A percentile compares a stretch with the other conserved stretches of the same genome.
These are phyloP conservation scores for Lentinula guzmanii DNA, from an alignment of 768 basidiomycete genomes.

Conservation along the genomic window DNA sequence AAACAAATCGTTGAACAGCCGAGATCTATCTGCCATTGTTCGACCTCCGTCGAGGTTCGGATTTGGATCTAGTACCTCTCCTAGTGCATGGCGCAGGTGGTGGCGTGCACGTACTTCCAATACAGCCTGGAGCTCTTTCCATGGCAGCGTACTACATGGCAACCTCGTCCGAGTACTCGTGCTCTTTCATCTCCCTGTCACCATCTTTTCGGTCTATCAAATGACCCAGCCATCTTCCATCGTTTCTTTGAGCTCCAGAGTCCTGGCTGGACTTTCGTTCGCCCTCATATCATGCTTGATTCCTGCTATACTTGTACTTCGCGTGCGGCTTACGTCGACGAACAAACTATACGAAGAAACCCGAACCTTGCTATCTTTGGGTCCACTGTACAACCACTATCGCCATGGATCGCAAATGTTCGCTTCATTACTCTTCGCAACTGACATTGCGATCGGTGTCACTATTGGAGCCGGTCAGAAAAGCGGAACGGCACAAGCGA, in stretches of 20 bases:
- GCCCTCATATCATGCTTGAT: conserved; percentile 71
- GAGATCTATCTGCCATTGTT: conserved; percentile 8
- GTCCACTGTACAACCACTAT: conserved; percentile 94
- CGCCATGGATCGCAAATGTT: conserved; percentile 89
- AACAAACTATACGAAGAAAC: conserved; percentile 95
- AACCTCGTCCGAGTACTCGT: conserved; percentile 89
- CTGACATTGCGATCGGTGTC: conserved; percentile 77
- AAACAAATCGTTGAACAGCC: conserved; percentile 39
- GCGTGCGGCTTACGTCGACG: conserved; percentile 75
- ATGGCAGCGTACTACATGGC: conserved; percentile 76
- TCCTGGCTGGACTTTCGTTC: conserved; percentile 80
- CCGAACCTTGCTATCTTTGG: conserved; percentile 81
- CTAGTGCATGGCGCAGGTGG: conserved; percentile 35
- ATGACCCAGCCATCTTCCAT: conserved; percentile 54
- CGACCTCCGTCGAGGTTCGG: conserved; percentile 21
- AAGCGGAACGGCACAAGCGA: conserved; percentile 87
- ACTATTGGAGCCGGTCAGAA: conserved; percentile 87
- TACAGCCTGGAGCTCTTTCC: conserved; percentile 64
- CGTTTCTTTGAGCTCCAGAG: conserved; percentile 55
- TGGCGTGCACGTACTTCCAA: conserved; percentile 40
- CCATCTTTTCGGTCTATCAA: conserved; percentile 86
- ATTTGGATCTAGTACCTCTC: conserved; percentile 10
- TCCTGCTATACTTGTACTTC: conserved; percentile 68
- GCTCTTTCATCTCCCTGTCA: conserved; percentile 92
- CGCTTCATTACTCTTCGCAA: conserved; percentile 71